These are phyloP conservation scores for Phytophthora brassicae DNA, from an alignment of 352 stramenopile genomes.

Conservation along the genomic window DNA sequence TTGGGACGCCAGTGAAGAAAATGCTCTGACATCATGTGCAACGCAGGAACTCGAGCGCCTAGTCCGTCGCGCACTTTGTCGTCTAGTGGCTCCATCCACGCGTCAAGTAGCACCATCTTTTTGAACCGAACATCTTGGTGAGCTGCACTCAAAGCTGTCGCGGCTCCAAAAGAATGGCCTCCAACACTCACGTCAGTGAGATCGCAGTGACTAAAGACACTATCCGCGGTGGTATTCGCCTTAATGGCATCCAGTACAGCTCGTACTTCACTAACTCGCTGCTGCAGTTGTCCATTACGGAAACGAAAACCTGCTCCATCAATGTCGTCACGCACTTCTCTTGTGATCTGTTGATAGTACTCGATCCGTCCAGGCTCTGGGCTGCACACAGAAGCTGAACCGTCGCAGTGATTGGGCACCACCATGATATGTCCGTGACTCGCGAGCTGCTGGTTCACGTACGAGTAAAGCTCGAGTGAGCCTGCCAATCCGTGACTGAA, in stretches of 20 bases:
- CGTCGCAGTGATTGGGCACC: constrained; percentile 62
- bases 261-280: constrained; percentile 55
- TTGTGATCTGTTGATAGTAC: constrained; percentile 66
- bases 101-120: constrained; percentile 54
- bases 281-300: constrained; percentile 57
- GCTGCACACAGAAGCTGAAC: constrained; percentile 60
- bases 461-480: constrained; percentile 64
- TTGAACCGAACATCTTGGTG: constrained; percentile 53
- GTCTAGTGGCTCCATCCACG: constrained; percentile 69
- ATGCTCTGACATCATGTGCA: constrained; percentile 68
- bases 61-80: constrained; percentile 39
- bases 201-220: constrained; percentile 39
- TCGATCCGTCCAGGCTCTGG: constrained; percentile 39
- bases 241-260: constrained; percentile 44
- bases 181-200: constrained; percentile 39
- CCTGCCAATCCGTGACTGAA: constrained; percentile 68
- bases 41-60: constrained; percentile 40
- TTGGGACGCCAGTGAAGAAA: constrained; percentile 61
- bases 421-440: constrained; percentile 63
- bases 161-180: constrained; percentile 68
- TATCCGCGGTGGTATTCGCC: constrained; percentile 3
- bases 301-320: constrained; percentile 57
- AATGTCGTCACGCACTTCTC: constrained; percentile 46
- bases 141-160: constrained; percentile 52
- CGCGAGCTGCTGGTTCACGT: constrained; percentile 65